These are phyloP conservation scores for Epichloe bromicola DNA, from an alignment of 2,329 filamentous ascomycete species.

Conservation along the genomic window DNA sequence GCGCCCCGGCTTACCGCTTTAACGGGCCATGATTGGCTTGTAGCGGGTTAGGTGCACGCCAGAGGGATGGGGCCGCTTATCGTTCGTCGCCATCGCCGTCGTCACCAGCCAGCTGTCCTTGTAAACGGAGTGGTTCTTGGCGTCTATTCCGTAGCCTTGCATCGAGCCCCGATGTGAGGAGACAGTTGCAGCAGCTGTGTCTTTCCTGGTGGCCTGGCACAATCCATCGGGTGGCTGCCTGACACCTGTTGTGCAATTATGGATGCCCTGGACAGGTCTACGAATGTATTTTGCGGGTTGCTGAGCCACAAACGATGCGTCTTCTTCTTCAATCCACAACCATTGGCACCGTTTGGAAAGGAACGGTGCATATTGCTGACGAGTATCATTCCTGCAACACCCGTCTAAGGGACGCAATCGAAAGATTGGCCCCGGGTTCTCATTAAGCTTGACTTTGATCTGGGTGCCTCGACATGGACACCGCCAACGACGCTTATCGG, in stretches of 20 bases:
- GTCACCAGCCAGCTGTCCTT: not conserved
- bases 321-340: not conserved
- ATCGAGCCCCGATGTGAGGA: not conserved
- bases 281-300: not conserved
- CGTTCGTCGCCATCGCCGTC: conserved; percentile 3
- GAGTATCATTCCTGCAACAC: too few relatives aligned
- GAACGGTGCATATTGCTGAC: not conserved
- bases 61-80: not conserved
- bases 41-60: conserved; percentile 13
- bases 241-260: not conserved
- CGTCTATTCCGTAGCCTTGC: not conserved
- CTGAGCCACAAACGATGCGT: not conserved
- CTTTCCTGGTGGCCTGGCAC: not conserved
- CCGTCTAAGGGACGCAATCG: too few relatives aligned
- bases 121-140: not conserved
- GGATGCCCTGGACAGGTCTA: not conserved
- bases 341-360: not conserved
- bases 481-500: too few relatives aligned
- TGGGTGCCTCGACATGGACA: too few relatives aligned
- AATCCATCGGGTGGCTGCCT: not conserved
- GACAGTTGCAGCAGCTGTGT: not conserved
- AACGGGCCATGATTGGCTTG: conserved; percentile 20
- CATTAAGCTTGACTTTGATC: too few relatives aligned
- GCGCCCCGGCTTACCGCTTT: conserved; percentile 17
- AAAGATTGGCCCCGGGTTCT: too few relatives aligned